phyloP scores from a whole-genome alignment of 1,284 basidiomycete genomes.

The Leccinum pachyderme region DNA sequence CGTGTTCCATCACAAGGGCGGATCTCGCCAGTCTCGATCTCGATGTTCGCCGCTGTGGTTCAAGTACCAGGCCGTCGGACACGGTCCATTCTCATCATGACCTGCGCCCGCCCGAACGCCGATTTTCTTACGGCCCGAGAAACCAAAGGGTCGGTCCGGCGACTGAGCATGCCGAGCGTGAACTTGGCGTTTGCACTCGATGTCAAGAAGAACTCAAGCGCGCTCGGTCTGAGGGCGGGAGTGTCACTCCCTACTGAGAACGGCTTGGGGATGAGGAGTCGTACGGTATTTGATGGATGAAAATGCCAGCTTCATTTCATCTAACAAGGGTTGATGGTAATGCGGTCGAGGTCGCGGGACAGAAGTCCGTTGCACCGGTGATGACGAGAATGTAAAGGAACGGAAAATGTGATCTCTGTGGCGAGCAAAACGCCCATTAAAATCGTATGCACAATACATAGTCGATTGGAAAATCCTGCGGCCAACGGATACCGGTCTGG shows the following conservation, averaged over 20 bases:
- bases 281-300: constrained; percentile 26
- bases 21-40: constrained; percentile 33
- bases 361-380: too few relatives aligned
- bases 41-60: not conserved
- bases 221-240: constrained; percentile 34
- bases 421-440: too few relatives aligned
- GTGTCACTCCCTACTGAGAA: constrained; percentile 36
- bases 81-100: constrained; percentile 21
- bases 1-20: constrained; percentile 29
- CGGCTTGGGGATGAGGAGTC: constrained; percentile 40
- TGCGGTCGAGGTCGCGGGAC: too few relatives aligned
- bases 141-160: constrained; percentile 69
- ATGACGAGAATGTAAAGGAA: too few relatives aligned
- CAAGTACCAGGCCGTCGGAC: too few relatives aligned
- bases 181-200: constrained; percentile 52
- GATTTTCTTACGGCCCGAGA: constrained; percentile 47
- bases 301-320: too few relatives aligned
- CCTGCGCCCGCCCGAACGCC: constrained; percentile 45
- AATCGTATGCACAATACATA: too few relatives aligned
- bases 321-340: too few relatives aligned
- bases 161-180: constrained; percentile 72
- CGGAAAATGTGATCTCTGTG: too few relatives aligned
- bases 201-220: constrained; percentile 46
- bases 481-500: too few relatives aligned
- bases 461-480: too few relatives aligned